Evolutionary conservation across 2,329 filamentous ascomycete species (phyloP).

Genomic region (Grosmannia penicillata): DNA sequence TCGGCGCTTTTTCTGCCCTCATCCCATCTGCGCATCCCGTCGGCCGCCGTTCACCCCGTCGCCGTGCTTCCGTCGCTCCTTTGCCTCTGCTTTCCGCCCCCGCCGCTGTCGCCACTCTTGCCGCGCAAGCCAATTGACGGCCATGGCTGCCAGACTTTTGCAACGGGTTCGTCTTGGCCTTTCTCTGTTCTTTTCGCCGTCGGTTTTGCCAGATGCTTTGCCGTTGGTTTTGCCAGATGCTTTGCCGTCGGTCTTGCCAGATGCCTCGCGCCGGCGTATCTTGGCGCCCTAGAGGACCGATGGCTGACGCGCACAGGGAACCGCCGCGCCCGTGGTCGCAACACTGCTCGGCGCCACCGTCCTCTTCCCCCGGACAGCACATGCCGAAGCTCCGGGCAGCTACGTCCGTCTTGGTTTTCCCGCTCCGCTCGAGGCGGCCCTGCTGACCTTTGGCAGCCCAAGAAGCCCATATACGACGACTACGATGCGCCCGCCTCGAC

Average conservation of each 20-base stretch:
- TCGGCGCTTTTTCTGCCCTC: not conserved
- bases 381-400: conserved; percentile 33
- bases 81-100: not conserved
- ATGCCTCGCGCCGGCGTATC: not conserved
- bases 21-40: not conserved
- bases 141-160: conserved; percentile 46
- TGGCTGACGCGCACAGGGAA: conserved; percentile 23
- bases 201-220: too few species aligned
- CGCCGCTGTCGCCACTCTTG: not conserved
- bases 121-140: conserved; percentile 11
- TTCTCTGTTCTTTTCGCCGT: not conserved
- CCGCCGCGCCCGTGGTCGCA: conserved; percentile 37
- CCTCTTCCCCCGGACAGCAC: conserved; percentile 30
- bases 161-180: conserved; percentile 30
- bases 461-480: conserved; percentile 74
- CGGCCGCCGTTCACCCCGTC: not conserved
- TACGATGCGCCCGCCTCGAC: conserved; percentile 25
- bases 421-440: not conserved
- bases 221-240: too few species aligned
- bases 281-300: not conserved
- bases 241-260: not conserved
- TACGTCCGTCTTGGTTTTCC: conserved; percentile 3
- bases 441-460: conserved; percentile 19
- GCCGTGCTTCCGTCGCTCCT: not conserved
- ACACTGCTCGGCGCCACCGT: conserved; percentile 33